Conservation (phyloP, 176 grass and related monocot genomes). For the Eremochloa ophiuroides region DNA sequence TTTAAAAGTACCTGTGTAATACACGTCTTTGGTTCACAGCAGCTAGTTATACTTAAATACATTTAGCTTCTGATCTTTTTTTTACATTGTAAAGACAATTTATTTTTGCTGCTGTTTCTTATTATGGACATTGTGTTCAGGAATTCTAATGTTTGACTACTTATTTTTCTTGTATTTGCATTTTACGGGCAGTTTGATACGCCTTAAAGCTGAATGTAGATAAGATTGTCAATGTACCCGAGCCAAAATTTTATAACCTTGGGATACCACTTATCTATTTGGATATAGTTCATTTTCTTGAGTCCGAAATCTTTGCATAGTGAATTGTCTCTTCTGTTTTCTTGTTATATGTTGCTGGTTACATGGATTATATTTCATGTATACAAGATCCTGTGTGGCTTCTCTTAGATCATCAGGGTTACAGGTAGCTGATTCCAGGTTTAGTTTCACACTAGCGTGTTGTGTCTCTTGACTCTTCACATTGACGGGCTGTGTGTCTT, state of each 20-base stretch:
- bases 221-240: background rate
- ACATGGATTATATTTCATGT: background rate
- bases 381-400: background rate
- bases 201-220: background rate
- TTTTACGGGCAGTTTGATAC: background rate
- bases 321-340: conserved; percentile 7
- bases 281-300: background rate
- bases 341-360: background rate
- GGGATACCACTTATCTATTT: background rate
- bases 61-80: background rate
- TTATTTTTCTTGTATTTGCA: background rate
- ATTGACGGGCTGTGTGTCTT: background rate
- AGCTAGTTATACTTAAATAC: background rate
- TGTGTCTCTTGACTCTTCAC: background rate
- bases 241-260: background rate
- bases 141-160: background rate
- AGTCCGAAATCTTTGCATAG: background rate
- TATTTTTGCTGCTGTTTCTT: background rate
- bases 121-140: background rate
- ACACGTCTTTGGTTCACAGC: background rate
- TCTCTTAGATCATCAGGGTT: background rate
- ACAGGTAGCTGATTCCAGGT: background rate
- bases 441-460: background rate
- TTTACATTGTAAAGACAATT: background rate
- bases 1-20: background rate